These are phyloP conservation scores for Phytophthora pistaciae DNA, from an alignment of 352 stramenopile genomes.

Conservation along the genomic window DNA sequence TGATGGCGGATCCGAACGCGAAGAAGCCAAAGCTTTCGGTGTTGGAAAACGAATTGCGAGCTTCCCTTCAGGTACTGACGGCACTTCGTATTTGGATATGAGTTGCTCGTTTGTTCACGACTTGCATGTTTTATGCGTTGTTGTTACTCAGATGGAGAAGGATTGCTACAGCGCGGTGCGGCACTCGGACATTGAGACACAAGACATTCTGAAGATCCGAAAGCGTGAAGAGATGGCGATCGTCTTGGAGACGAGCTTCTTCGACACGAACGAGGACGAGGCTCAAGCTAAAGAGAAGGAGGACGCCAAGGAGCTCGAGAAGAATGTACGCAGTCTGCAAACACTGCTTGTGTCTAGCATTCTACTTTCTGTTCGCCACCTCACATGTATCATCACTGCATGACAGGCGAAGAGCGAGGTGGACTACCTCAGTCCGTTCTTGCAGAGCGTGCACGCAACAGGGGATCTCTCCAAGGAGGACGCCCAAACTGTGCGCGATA, in stretches of 20 bases:
- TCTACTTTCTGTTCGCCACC: background rate
- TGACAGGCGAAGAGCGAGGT: slow-evolving; percentile 76
- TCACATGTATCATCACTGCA: background rate
- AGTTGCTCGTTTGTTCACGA: slow-evolving; percentile 1
- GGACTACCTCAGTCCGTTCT: slow-evolving; percentile 95
- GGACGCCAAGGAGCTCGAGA: slow-evolving; percentile 69
- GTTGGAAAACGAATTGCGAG: slow-evolving; percentile 76
- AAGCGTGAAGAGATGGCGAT: slow-evolving; percentile 91
- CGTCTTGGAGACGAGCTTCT: slow-evolving; percentile 86
- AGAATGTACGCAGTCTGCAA: slow-evolving; percentile 55
- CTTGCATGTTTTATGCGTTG: background rate
- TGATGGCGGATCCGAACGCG: slow-evolving; percentile 74
- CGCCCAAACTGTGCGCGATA: slow-evolving; percentile 85
- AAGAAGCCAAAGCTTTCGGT: slow-evolving; percentile 78
- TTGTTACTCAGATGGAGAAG: slow-evolving; percentile 77
- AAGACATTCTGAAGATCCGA: slow-evolving; percentile 91
- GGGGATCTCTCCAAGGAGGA: slow-evolving; percentile 84
- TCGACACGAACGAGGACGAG: slow-evolving; percentile 80
- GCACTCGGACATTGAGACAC: slow-evolving; percentile 89
- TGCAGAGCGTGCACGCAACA: slow-evolving; percentile 81
- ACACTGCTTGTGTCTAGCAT: background rate
- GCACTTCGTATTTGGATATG: background rate
- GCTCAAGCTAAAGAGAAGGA: slow-evolving; percentile 67
- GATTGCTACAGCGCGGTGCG: slow-evolving; percentile 91
- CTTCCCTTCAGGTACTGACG: slow-evolving; percentile 56